A percentile compares a stretch with the other conserved stretches of the same genome.
Evolutionary conservation across 2,329 filamentous ascomycete species (phyloP).

Genomic region (Exophiala viscosa): DNA sequence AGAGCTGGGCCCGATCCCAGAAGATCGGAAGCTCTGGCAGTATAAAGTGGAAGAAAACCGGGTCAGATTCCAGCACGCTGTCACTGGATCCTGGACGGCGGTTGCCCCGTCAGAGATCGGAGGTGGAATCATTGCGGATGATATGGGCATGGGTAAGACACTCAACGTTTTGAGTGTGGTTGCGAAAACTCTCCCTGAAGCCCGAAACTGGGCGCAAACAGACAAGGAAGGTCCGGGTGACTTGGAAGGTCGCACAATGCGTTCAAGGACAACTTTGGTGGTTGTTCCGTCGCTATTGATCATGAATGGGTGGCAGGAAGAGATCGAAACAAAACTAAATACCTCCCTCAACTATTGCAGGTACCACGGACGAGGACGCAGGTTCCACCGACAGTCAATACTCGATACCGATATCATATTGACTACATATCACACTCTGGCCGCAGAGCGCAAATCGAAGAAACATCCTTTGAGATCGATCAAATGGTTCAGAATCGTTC

Average conservation of each 20-base stretch:
- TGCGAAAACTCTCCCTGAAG: constrained; percentile 39
- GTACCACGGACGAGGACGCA: constrained; percentile 38
- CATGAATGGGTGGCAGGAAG: constrained; percentile 40
- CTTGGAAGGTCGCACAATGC: constrained; percentile 11
- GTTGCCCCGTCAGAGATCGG: constrained; percentile 29
- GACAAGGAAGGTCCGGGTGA: constrained; percentile 2
- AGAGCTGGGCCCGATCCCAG: constrained; percentile 31
- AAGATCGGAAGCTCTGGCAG: constrained; percentile 32
- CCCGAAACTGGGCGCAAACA: constrained; percentile 36
- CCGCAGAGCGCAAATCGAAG: constrained; percentile 33
- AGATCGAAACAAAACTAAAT: constrained; percentile 37
- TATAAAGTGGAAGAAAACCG: constrained; percentile 25
- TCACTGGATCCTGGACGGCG: constrained; percentile 37
- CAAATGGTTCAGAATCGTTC: constrained; percentile 43
- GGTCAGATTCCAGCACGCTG: constrained; percentile 35
- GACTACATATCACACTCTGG: constrained; percentile 49
- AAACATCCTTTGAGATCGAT: constrained; percentile 34
- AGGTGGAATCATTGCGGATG: constrained; percentile 56
- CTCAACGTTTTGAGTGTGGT: constrained; percentile 52
- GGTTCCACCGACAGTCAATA: constrained; percentile 29
- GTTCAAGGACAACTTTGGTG: constrained; percentile 43
- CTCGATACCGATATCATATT: constrained; percentile 42
- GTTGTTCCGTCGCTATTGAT: constrained; percentile 44
- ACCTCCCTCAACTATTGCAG: constrained; percentile 31
- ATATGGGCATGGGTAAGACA: constrained; percentile 61